A percentile compares a stretch with the other conserved stretches of the same genome.
These are phyloP conservation scores for Phytopythium ostracodes DNA, from an alignment of 352 stramenopile genomes.

Conservation along the genomic window DNA sequence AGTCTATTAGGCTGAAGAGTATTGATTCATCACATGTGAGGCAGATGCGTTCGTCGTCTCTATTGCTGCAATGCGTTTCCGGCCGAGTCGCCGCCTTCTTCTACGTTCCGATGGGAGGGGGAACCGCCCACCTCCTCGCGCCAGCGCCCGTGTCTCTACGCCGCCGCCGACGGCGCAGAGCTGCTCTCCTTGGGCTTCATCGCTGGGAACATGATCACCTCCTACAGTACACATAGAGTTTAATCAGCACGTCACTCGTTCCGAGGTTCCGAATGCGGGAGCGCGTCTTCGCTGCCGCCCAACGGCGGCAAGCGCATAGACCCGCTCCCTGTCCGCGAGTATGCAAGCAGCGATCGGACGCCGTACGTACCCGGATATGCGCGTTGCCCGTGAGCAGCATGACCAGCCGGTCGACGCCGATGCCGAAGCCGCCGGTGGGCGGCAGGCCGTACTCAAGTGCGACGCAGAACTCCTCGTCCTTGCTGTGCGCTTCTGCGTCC, in stretches of 20 bases:
- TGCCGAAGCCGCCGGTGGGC: slow-evolving; percentile 96
- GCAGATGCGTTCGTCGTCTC: not conserved
- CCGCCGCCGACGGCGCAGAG: too few species aligned
- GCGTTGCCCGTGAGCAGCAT: slow-evolving; percentile 99
- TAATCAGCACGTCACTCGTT: not conserved
- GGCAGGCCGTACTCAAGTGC: slow-evolving; percentile 97
- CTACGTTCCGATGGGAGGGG: not conserved
- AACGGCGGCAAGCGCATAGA: not conserved
- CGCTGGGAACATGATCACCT: slow-evolving; percentile 98
- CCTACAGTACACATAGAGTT: slow-evolving; percentile 40
- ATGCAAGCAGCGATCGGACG: not conserved
- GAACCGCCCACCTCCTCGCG: too few species aligned
- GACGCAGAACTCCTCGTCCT: slow-evolving; percentile 97
- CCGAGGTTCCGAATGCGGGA: not conserved
- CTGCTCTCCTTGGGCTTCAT: slow-evolving; percentile 90
- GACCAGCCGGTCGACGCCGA: slow-evolving; percentile 96
- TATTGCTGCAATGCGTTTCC: not conserved
- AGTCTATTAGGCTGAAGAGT: not conserved
- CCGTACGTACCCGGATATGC: slow-evolving; percentile 90
- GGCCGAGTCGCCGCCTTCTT: not conserved
- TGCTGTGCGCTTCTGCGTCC: slow-evolving; percentile 86
- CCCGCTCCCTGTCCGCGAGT: not conserved
- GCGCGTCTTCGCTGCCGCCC: too few species aligned
- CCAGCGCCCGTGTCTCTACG: not conserved
- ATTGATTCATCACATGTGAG: too few species aligned